These are phyloP conservation scores for Lachnellula occidentalis DNA, from an alignment of 2,329 filamentous ascomycete species.

Conservation along the genomic window DNA sequence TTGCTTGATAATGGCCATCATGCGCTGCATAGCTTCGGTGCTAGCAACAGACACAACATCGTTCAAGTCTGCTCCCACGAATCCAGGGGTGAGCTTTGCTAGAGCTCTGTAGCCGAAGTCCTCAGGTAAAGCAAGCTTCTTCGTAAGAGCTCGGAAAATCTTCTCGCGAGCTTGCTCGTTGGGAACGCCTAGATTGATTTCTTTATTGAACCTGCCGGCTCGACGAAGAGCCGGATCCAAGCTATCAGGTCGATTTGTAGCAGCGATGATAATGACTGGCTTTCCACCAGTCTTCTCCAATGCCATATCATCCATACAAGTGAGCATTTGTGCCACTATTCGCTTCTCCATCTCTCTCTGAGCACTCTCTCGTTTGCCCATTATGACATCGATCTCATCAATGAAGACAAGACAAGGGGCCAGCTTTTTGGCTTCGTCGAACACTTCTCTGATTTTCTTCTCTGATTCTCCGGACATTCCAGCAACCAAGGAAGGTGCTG, in stretches of 20 bases:
- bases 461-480: conserved; percentile 88
- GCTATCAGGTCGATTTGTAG: conserved; percentile 82
- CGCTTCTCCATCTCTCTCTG: conserved; percentile 87
- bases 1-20: conserved; percentile 31
- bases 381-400: conserved; percentile 87
- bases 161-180: conserved; percentile 70
- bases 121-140: conserved; percentile 55
- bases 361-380: conserved; percentile 75
- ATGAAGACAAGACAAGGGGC: conserved; percentile 90
- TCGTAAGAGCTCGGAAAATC: conserved; percentile 70
- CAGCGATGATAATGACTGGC: conserved; percentile 83
- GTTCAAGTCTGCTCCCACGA: conserved; percentile 84
- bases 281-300: conserved; percentile 67
- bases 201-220: conserved; percentile 73
- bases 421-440: conserved; percentile 79
- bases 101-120: conserved; percentile 70
- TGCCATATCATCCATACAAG: conserved; percentile 79
- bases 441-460: conserved; percentile 77
- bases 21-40: conserved; percentile 34
- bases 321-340: conserved; percentile 75
- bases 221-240: conserved; percentile 73
- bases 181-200: conserved; percentile 83
- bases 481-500: conserved; percentile 73
- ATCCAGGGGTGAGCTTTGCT: conserved; percentile 83
- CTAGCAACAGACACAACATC: conserved; percentile 45